A percentile compares a stretch with the other conserved stretches of the same genome.
Conservation (phyloP, 306 rosid species). For the Citrullus amarus region DNA sequence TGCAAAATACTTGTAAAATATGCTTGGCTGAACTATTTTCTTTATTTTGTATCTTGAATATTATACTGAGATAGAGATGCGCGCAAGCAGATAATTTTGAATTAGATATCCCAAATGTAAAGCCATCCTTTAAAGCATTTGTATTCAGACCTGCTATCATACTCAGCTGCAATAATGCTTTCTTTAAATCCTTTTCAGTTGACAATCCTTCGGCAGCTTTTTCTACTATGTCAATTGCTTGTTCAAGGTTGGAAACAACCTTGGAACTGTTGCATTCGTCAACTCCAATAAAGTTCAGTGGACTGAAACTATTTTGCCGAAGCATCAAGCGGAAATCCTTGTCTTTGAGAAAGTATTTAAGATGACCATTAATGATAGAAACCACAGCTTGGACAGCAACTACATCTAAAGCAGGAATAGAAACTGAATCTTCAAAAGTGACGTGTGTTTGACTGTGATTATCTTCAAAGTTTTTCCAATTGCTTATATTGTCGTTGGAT, state of each 20-base stretch:
- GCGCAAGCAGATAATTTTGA: slow-evolving; percentile 68
- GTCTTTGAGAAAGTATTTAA: slow-evolving; percentile 45
- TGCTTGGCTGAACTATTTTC: slow-evolving; percentile 58
- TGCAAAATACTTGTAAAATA: slow-evolving; percentile 71
- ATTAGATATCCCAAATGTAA: slow-evolving; percentile 45
- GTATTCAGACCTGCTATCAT: slow-evolving; percentile 55
- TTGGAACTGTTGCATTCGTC: slow-evolving; percentile 33
- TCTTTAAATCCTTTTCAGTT: slow-evolving; percentile 35
- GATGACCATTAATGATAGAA: slow-evolving; percentile 55
- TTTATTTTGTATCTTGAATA: slow-evolving; percentile 46
- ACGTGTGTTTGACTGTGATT: slow-evolving; percentile 8
- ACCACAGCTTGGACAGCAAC: slow-evolving; percentile 48
- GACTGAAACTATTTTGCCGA: slow-evolving; percentile 39
- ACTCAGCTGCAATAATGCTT: slow-evolving; percentile 47
- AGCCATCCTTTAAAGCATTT: slow-evolving; percentile 37
- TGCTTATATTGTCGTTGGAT: slow-evolving; percentile 12
- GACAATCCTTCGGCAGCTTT: slow-evolving; percentile 34
- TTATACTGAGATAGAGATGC: slow-evolving; percentile 81
- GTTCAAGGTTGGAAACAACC: slow-evolving; percentile 48
- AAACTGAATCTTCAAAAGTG: slow-evolving; percentile 1
- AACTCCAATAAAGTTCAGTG: slow-evolving; percentile 28
- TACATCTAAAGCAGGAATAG: slow-evolving; percentile 27
- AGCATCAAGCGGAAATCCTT: slow-evolving; percentile 39
- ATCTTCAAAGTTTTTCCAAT: slow-evolving; percentile 15
- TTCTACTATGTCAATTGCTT: slow-evolving; percentile 61